Evolutionary conservation across 495 filamentous ascomycete genomes (phyloP).

Genomic region (Penicillium lagena): DNA sequence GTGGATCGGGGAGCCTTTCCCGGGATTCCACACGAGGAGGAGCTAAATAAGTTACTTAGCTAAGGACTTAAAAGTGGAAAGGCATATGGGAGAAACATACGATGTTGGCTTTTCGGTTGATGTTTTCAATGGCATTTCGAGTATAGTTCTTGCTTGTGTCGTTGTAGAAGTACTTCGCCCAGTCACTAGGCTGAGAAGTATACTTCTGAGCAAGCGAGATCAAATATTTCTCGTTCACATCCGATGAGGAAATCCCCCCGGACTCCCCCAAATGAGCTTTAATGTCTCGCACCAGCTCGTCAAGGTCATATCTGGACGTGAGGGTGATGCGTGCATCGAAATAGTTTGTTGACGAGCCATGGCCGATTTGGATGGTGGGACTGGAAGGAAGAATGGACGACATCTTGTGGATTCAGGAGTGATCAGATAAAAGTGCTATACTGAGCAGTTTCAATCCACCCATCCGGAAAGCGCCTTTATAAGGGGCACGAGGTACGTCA

Average conservation of each 20-base stretch:
- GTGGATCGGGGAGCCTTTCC: slow-evolving; percentile 74
- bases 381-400: slow-evolving; percentile 4
- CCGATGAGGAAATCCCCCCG: slow-evolving; percentile 21
- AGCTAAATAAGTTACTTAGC: slow-evolving; percentile 38
- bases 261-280: slow-evolving; percentile 22
- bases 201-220: slow-evolving; percentile 26
- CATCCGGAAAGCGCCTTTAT: too few relatives aligned
- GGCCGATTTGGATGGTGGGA: not conserved
- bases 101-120: slow-evolving; percentile 32
- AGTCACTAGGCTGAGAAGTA: slow-evolving; percentile 24
- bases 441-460: too few relatives aligned
- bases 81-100: slow-evolving; percentile 4
- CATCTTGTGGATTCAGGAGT: too few relatives aligned
- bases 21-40: slow-evolving; percentile 82
- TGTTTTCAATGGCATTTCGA: slow-evolving; percentile 31
- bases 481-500: too few relatives aligned
- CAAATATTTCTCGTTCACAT: slow-evolving; percentile 22
- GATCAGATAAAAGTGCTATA: too few relatives aligned
- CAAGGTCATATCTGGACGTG: slow-evolving; percentile 18
- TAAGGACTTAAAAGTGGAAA: not conserved
- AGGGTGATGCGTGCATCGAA: slow-evolving; percentile 3
- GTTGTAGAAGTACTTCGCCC: slow-evolving; percentile 26
- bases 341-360: too few relatives aligned
- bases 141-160: slow-evolving; percentile 34
- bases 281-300: slow-evolving; percentile 23